Evolutionary conservation across 179 eudicot genomes (phyloP).

Genomic region (Beta corolliflora): DNA sequence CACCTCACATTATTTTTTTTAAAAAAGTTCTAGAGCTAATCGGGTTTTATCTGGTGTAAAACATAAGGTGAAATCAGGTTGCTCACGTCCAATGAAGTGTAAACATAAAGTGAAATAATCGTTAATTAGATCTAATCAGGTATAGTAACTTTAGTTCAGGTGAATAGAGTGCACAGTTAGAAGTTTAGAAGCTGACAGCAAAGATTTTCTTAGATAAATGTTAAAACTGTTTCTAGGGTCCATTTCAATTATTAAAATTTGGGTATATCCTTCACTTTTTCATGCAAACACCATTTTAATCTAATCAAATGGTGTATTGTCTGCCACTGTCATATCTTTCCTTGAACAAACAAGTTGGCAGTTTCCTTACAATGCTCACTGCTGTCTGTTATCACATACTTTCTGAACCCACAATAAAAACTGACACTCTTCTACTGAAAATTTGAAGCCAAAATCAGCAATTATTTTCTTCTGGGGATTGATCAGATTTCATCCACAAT

Average conservation of each 20-base stretch:
- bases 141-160: background rate
- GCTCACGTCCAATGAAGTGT: too few species aligned
- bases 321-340: slow-evolving; percentile 79
- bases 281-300: slow-evolving; percentile 18
- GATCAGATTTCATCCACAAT: slow-evolving; percentile 19
- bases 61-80: too few species aligned
- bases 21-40: too few species aligned
- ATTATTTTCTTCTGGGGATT: slow-evolving; percentile 16
- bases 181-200: slow-evolving; percentile 24
- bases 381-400: slow-evolving; percentile 45
- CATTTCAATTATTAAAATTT: slow-evolving; percentile 21
- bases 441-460: slow-evolving; percentile 2
- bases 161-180: too few species aligned
- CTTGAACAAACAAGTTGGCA: slow-evolving; percentile 63
- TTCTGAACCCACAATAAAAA: slow-evolving; percentile 27
- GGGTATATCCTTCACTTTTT: slow-evolving; percentile 30
- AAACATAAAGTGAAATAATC: too few species aligned
- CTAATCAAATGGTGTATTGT: slow-evolving; percentile 46
- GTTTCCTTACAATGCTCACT: slow-evolving; percentile 56
- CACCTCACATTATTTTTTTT: too few species aligned
- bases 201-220: slow-evolving; percentile 10
- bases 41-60: too few species aligned
- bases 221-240: slow-evolving; percentile 4
- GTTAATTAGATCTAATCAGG: too few species aligned
- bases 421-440: background rate